Evolutionary conservation across 2,329 filamentous ascomycete species (phyloP), one percentile per base, ranked within the genome.

Genomic region (Trichoderma arundinaceum): DNA sequence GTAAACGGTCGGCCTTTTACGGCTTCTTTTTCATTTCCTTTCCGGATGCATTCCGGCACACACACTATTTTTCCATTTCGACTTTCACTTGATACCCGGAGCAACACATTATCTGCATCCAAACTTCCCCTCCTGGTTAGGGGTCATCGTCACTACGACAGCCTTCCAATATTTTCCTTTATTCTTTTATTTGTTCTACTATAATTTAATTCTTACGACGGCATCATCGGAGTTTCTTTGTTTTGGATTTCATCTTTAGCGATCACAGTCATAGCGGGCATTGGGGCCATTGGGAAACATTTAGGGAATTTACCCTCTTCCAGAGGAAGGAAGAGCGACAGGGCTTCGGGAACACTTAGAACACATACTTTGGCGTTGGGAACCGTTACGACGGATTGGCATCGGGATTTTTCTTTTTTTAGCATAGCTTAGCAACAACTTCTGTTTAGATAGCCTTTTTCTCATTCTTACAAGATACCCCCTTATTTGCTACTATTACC

Each of bases 81-180:
- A 51, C 49, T 17, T 54, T 63, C 49, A 28, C 59, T 63, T 53
- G 59, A 63, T 63, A 63, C 59, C 59, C 59, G 59, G 59, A 28
- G 38, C 22, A 17, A 28, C 58, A 33, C 33, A 43, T 53, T 22
- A 28, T 39, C 43, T n/a, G 44, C 44, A 35, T 44, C 49, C 49
- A 57, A 32, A 19, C 35, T 9, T 22, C 44, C 43, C 32, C 15
- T 32, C 57, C 15, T 51, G 19, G 8, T 7, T 38, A 39, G 57
- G 57, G 35, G 58, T 46, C 12, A 61, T 49, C 17, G 46, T 61
- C 58, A 8, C 46, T 10, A 61, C 58, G 58, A 61, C 58, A 52
- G 15, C 46, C 35, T 52, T 32, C 10, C 10, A 8, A 22, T 49
- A 32, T 61, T 61, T 61, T 52, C 28, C 17, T 35, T 63, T 53